phyloP scores from a whole-genome alignment of 352 stramenopile species.

The Phytophthora meadii region DNA sequence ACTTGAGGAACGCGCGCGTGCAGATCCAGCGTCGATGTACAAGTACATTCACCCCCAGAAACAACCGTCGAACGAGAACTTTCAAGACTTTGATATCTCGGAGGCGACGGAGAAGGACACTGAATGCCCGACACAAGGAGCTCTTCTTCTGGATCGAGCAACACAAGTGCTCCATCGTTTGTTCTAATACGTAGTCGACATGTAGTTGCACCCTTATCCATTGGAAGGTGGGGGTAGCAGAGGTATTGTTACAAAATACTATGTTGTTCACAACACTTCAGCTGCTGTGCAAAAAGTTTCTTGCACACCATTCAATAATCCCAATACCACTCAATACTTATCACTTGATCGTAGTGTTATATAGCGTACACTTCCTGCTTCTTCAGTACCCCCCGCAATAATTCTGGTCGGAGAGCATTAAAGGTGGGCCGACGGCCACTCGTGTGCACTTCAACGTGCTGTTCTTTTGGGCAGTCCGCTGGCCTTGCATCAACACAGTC shows the following conservation, averaged over 20 bases:
- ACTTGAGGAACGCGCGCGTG: conserved; percentile 31
- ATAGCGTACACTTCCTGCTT: conserved; percentile 4
- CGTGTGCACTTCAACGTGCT: conserved; percentile 52
- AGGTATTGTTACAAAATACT: conserved; percentile 2
- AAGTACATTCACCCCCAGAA: conserved; percentile 25
- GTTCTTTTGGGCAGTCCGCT: conserved; percentile 36
- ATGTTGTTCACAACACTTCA: too few relatives aligned
- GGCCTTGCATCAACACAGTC: conserved; percentile 38
- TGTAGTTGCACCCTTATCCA: conserved; percentile 7
- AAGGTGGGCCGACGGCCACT: conserved; percentile 55
- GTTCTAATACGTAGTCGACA: conserved; percentile 11
- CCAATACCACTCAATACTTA: too few relatives aligned
- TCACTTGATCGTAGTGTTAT: conserved; percentile 3
- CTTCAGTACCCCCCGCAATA: conserved; percentile 54
- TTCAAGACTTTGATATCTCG: conserved; percentile 30
- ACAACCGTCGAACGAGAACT: neutral
- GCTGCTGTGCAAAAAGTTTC: too few relatives aligned
- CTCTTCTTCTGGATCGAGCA: conserved; percentile 22
- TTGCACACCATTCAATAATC: too few relatives aligned
- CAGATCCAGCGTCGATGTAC: conserved; percentile 36
- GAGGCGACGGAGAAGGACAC: conserved; percentile 7
- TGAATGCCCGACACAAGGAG: conserved; percentile 1
- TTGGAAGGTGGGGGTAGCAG: conserved; percentile 18
- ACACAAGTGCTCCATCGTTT: conserved; percentile 24
- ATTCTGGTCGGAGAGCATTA: conserved; percentile 43